A percentile compares a stretch with the other conserved stretches of the same genome.
These are phyloP conservation scores for Gossypium davidsonii DNA, from an alignment of 441 rosid genomes.

Conservation along the genomic window DNA sequence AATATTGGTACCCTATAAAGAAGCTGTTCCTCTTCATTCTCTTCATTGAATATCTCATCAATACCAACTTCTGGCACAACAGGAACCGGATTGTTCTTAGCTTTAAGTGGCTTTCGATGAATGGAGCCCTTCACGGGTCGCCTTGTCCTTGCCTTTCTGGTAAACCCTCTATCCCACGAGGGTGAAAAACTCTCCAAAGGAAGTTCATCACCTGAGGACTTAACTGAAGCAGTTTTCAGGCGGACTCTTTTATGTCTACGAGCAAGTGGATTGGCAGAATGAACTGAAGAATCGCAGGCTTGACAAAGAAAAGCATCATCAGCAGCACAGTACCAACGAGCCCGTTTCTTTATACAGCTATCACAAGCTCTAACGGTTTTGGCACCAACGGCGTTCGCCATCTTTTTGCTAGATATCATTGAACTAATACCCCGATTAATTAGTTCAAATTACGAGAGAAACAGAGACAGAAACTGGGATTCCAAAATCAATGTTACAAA, in stretches of 20 bases:
- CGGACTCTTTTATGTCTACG: constrained; percentile 81
- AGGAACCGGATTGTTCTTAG: constrained; percentile 19
- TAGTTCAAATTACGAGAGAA: not conserved
- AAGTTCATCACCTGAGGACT: constrained; percentile 11
- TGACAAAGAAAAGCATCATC: constrained; percentile 98
- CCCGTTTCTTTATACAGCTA: constrained; percentile 65
- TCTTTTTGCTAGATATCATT: constrained; percentile 38
- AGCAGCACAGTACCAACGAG: constrained; percentile 91
- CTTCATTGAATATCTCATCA: constrained; percentile 49
- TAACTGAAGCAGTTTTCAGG: constrained; percentile 49
- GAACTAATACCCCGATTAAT: not conserved
- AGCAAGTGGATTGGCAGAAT: constrained; percentile 78
- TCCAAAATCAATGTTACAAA: not conserved
- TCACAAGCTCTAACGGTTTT: constrained; percentile 93
- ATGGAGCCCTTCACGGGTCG: constrained; percentile 30
- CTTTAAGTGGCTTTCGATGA: not conserved
- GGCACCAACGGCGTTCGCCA: constrained; percentile 67
- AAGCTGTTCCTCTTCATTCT: constrained; percentile 63
- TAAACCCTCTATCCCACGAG: constrained; percentile 78
- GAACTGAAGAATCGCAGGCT: constrained; percentile 70
- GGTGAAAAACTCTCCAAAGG: constrained; percentile 22
- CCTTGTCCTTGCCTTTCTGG: constrained; percentile 78
- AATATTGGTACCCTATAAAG: constrained; percentile 75
- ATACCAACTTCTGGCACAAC: constrained; percentile 69
- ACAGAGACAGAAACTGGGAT: not conserved